A percentile compares a stretch with the other conserved stretches of the same genome.
These are phyloP conservation scores for Hypholoma fasciculare DNA, from an alignment of 768 basidiomycete genomes.

Conservation along the genomic window DNA sequence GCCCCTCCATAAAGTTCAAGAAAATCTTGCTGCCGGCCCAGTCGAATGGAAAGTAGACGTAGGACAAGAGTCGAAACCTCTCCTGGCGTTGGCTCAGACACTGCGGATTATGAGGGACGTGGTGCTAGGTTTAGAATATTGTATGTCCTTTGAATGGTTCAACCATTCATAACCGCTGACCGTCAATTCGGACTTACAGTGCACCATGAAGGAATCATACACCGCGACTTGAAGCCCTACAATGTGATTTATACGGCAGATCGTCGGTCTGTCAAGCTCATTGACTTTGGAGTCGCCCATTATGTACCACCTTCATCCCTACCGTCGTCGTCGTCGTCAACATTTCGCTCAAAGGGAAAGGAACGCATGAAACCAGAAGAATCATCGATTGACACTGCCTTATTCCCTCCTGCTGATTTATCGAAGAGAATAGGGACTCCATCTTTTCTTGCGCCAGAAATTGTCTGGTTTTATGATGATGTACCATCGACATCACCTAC, in stretches of 20 bases:
- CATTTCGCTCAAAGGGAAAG: slow-evolving; percentile 12
- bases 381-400: slow-evolving; percentile 23
- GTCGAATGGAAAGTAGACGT: slow-evolving; percentile 34
- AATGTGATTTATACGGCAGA: slow-evolving; percentile 68
- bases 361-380: slow-evolving; percentile 9
- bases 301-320: slow-evolving; percentile 19
- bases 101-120: slow-evolving; percentile 42
- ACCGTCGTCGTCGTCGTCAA: not conserved
- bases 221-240: slow-evolving; percentile 90
- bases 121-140: slow-evolving; percentile 42
- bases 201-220: slow-evolving; percentile 61
- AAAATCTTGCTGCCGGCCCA: slow-evolving; percentile 42
- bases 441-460: slow-evolving; percentile 45
- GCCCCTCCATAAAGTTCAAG: slow-evolving; percentile 32
- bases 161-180: not conserved
- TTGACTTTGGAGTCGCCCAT: slow-evolving; percentile 73
- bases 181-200: slow-evolving; percentile 21
- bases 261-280: slow-evolving; percentile 75
- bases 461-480: slow-evolving; percentile 39
- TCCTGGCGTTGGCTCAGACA: slow-evolving; percentile 35
- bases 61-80: slow-evolving; percentile 25
- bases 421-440: slow-evolving; percentile 41
- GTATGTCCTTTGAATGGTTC: slow-evolving; percentile 24
- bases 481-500: slow-evolving; percentile 14
- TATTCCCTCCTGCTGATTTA: slow-evolving; percentile 41